phyloP scores from a whole-genome alignment of 1,284 basidiomycete genomes.

The Coniferiporia sulphurascens region DNA sequence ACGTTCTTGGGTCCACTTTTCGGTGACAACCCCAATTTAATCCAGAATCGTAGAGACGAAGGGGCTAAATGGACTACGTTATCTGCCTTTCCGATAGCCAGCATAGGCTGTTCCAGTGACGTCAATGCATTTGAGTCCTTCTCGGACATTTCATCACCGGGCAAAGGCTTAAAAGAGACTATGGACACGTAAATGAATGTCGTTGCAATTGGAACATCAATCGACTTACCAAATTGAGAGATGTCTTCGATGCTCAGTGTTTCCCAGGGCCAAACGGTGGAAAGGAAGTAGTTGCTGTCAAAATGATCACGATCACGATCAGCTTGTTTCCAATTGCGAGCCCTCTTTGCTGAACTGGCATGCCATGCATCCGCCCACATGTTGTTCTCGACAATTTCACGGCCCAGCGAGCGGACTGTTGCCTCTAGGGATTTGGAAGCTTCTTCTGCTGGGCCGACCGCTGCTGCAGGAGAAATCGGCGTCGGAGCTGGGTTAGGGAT shows the following conservation, averaged over 20 bases:
- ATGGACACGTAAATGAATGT: slow-evolving; percentile 11
- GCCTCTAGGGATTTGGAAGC: slow-evolving; percentile 62
- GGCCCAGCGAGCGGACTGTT: slow-evolving; percentile 51
- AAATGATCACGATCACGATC: not conserved
- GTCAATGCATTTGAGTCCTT: slow-evolving; percentile 26
- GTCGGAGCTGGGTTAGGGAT: slow-evolving; percentile 60
- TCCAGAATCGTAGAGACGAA: slow-evolving; percentile 73
- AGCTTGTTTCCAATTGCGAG: not conserved
- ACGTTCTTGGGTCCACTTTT: slow-evolving; percentile 66
- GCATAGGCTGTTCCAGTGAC: slow-evolving; percentile 48
- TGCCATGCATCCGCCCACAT: slow-evolving; percentile 67
- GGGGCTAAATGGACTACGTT: slow-evolving; percentile 60
- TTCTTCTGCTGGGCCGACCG: slow-evolving; percentile 53
- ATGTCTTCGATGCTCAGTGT: not conserved
- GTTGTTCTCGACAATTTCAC: slow-evolving; percentile 63
- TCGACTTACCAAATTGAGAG: slow-evolving; percentile 4
- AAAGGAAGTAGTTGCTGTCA: not conserved
- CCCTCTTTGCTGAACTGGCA: slow-evolving; percentile 30
- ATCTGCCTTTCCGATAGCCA: slow-evolving; percentile 59
- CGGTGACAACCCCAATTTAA: slow-evolving; percentile 71
- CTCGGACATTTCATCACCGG: slow-evolving; percentile 13
- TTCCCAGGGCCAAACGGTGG: slow-evolving; percentile 1
- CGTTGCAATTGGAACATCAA: slow-evolving; percentile 32
- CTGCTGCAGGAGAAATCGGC: slow-evolving; percentile 70
- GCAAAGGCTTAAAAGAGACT: slow-evolving; percentile 2